Evolutionary conservation across 2,329 filamentous ascomycete species (phyloP).

Genomic region (Aspergillus phoenicis): DNA sequence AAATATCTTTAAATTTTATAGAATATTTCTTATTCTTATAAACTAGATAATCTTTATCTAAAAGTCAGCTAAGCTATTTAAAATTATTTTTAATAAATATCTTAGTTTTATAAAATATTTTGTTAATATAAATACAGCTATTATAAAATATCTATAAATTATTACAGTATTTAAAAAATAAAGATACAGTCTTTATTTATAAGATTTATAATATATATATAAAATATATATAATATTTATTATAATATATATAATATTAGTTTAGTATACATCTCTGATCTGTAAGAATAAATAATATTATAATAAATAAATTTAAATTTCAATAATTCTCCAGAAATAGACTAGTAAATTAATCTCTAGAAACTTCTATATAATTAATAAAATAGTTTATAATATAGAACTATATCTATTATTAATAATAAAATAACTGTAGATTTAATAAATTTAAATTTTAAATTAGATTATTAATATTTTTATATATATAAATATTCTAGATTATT

Average conservation of each 20-base stretch:
- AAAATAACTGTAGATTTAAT: too few species aligned
- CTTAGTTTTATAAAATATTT: neutral
- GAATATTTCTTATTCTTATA: neutral
- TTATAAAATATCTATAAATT: neutral
- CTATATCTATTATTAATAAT: too few species aligned
- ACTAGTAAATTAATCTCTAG: too few species aligned
- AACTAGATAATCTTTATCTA: neutral
- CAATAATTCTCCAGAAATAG: too few species aligned
- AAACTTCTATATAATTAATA: too few species aligned
- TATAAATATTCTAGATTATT: too few species aligned
- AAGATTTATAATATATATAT: neutral
- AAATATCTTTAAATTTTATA: neutral
- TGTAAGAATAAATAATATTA: neutral
- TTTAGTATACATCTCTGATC: neutral
- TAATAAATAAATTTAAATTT: neutral
- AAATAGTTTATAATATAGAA: too few species aligned
- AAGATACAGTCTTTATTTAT: neutral
- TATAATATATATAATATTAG: neutral
- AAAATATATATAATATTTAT: neutral
- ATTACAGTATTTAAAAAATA: neutral
- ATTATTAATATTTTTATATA: too few species aligned
- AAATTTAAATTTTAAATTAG: too few species aligned
- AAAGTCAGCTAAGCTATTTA: neutral
- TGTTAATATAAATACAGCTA: neutral
- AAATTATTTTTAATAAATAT: neutral